These are phyloP conservation scores for Sophora flavescens DNA, from an alignment of 306 rosid genomes.

Conservation along the genomic window DNA sequence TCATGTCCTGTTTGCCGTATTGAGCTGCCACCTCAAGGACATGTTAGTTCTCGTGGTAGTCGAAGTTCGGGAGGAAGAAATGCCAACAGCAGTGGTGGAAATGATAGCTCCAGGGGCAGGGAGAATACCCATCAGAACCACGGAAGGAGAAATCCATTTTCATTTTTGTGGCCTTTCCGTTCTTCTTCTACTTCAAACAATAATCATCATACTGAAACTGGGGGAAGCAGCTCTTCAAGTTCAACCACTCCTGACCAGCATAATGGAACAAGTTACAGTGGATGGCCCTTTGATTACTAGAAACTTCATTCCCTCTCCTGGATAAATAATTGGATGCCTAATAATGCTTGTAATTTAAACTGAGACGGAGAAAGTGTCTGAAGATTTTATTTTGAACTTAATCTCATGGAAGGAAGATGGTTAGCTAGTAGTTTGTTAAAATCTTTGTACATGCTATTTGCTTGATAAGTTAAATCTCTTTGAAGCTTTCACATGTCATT, in stretches of 20 bases:
- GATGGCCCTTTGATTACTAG: slow-evolving; percentile 58
- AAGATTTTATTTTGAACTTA: slow-evolving; percentile 43
- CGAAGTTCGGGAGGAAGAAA: slow-evolving; percentile 51
- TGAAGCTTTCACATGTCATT: slow-evolving; percentile 28
- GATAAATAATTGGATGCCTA: slow-evolving; percentile 18
- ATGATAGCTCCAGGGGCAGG: slow-evolving; percentile 43
- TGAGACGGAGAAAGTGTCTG: slow-evolving; percentile 35
- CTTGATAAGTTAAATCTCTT: slow-evolving; percentile 43
- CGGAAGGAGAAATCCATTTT: slow-evolving; percentile 64
- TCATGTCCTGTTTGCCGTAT: slow-evolving; percentile 89
- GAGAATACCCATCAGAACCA: slow-evolving; percentile 52
- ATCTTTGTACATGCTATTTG: slow-evolving; percentile 48
- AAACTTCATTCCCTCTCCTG: slow-evolving; percentile 27
- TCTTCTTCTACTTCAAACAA: slow-evolving; percentile 58
- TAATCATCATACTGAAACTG: slow-evolving; percentile 51
- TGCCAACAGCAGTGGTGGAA: slow-evolving; percentile 35
- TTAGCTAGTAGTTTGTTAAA: slow-evolving; percentile 43
- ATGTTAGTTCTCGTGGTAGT: slow-evolving; percentile 39
- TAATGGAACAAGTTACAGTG: slow-evolving; percentile 51
- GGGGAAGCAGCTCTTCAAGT: slow-evolving; percentile 60
- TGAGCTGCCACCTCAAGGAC: slow-evolving; percentile 74
- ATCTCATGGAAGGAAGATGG: slow-evolving; percentile 36
- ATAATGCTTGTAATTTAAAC: slow-evolving; percentile 48
- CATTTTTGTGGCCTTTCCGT: slow-evolving; percentile 72
- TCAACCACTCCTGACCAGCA: slow-evolving; percentile 57